Evolutionary conservation across 2,329 filamentous ascomycete genomes (phyloP).

Genomic region (Daldinia eschscholtzii): DNA sequence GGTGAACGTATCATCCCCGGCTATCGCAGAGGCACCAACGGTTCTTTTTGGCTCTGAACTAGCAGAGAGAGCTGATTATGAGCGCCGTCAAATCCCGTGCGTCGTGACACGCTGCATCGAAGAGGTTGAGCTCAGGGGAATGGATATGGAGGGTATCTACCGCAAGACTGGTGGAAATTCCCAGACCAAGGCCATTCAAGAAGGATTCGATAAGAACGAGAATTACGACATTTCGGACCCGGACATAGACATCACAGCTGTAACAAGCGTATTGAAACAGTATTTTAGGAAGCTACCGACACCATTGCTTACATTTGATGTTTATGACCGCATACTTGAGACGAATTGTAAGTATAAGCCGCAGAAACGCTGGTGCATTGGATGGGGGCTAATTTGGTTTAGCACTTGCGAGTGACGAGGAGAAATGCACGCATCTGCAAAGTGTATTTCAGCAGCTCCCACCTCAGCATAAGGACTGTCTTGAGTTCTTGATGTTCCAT

Average conservation of each 20-base stretch:
- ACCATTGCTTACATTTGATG: slow-evolving; percentile 90
- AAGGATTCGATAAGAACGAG: slow-evolving; percentile 87
- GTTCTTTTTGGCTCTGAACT: slow-evolving; percentile 91
- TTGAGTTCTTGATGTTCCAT: slow-evolving; percentile 96
- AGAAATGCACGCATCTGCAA: slow-evolving; percentile 78
- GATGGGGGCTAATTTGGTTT: slow-evolving; percentile 35
- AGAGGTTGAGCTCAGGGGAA: slow-evolving; percentile 94
- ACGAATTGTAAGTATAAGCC: slow-evolving; percentile 71
- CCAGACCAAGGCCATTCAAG: slow-evolving; percentile 89
- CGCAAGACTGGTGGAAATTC: slow-evolving; percentile 95
- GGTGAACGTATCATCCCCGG: slow-evolving; percentile 56
- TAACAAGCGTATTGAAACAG: slow-evolving; percentile 95
- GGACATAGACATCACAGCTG: slow-evolving; percentile 93
- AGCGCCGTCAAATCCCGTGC: slow-evolving; percentile 88
- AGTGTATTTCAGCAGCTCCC: slow-evolving; percentile 84
- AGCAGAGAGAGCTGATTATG: slow-evolving; percentile 84
- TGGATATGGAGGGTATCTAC: slow-evolving; percentile 98
- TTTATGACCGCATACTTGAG: slow-evolving; percentile 90
- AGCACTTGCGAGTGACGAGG: slow-evolving; percentile 74
- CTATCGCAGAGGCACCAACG: slow-evolving; percentile 65
- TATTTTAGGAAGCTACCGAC: slow-evolving; percentile 95
- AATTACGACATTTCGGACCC: slow-evolving; percentile 95
- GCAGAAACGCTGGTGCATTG: background rate
- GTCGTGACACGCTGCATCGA: slow-evolving; percentile 95
- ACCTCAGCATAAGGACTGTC: slow-evolving; percentile 84